Evolutionary conservation across 352 stramenopile genomes (phyloP), one percentile per base, ranked within the genome.

Genomic region (Hyaloperonospora arabidopsidis): DNA sequence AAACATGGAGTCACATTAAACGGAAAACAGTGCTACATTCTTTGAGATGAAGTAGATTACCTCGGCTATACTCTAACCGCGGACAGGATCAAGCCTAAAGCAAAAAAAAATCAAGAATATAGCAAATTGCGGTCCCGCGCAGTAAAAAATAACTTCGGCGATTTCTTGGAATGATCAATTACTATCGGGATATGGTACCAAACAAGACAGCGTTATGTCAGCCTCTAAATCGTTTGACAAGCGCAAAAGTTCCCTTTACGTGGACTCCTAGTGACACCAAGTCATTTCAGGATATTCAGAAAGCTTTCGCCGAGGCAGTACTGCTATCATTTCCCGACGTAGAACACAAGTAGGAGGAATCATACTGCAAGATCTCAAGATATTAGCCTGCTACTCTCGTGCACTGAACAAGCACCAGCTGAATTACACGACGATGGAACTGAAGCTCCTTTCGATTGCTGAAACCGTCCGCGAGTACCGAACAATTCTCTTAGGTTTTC

Each of bases 401-500:
- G 21, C 32, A 47, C 10, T 47, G 1, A 12, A 29, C 1, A 46
- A 28, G 5, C 11, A 41, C 5, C 43, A 46, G 18, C 12, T 2
- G 29, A 58, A 58, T 3, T 52, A 52, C 13, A 48, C 52, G 5
- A 58, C 35, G 1, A 52, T 51, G 52, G 14, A 58, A 11, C 15
- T 41, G 11, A 43, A 52, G 22, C 8, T 52, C 0, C 23, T 52
- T 2, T 57, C 50, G 10, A 25, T 58, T 0, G 19, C 52, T 1
- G 44, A 48, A 11, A 18, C 51, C 1, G 15, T 58, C 1, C 1
- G 6, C 2, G 34, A 51, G 13, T 58, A 58, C 6, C 36, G 47
- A 13, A 49, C 49, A n/a, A 56, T 49, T 22, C 49, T 49, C 0
- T 28, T 56, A 3, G 38, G 49, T 0, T 49, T 56, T 19, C n/a